Evolutionary conservation across 768 basidiomycete species (phyloP).

Genomic region (Boletellus ananas): DNA sequence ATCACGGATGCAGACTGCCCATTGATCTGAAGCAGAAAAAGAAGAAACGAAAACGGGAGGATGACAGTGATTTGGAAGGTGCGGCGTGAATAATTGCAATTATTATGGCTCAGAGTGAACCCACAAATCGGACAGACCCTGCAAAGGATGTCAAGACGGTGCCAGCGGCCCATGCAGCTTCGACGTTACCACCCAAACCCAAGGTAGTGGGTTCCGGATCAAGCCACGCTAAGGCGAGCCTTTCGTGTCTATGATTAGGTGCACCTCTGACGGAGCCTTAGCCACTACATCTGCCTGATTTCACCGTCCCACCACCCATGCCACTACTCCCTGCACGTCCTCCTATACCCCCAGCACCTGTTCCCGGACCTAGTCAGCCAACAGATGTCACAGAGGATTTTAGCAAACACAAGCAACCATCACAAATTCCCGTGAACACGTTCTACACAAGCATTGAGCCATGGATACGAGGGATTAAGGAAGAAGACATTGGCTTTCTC

Average conservation of each 20-base stretch:
- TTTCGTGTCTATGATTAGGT: neutral
- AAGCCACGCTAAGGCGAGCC: conserved; percentile 50
- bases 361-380: conserved; percentile 80
- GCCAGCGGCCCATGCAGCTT: conserved; percentile 42
- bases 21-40: conserved; percentile 74
- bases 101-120: conserved; percentile 5
- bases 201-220: conserved; percentile 47
- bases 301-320: conserved; percentile 47
- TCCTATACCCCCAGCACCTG: conserved; percentile 56
- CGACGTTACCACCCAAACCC: conserved; percentile 47
- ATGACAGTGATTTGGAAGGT: conserved; percentile 67
- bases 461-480: conserved; percentile 83
- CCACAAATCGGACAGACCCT: conserved; percentile 36
- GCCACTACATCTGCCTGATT: conserved; percentile 51
- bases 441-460: conserved; percentile 90
- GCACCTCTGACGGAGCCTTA: conserved; percentile 18
- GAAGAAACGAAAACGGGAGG: conserved; percentile 82
- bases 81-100: conserved; percentile 33
- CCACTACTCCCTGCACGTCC: conserved; percentile 60
- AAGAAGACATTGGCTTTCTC: conserved; percentile 94
- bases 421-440: conserved; percentile 65
- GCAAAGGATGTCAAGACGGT: conserved; percentile 56
- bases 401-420: conserved; percentile 72
- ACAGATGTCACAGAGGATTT: conserved; percentile 87
- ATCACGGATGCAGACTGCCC: conserved; percentile 20